Percentiles rank a stretch among this genome's conserved stretches.
These are phyloP conservation scores for Pogostemon cablin DNA, from an alignment of 257 asterid genomes.

Conservation along the genomic window DNA sequence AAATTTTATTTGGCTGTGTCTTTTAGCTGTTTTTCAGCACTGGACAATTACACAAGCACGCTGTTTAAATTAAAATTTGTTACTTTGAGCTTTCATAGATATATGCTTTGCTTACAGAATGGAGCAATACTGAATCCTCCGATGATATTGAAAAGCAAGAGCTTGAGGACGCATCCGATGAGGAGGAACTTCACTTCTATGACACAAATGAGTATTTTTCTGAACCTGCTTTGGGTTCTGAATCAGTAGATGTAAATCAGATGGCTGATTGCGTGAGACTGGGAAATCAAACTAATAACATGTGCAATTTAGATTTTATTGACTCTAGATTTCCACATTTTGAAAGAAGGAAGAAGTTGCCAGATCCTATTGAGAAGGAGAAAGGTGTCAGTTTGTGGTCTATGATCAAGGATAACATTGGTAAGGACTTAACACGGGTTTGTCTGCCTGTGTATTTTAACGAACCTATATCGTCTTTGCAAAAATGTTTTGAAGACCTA, in stretches of 20 bases:
- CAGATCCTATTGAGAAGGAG: conserved; percentile 94
- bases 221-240: conserved; percentile 42
- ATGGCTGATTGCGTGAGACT: conserved; percentile 39
- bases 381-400: conserved; percentile 94
- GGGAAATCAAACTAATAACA: conserved; percentile 37
- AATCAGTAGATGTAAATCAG: conserved; percentile 44
- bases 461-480: conserved; percentile 89
- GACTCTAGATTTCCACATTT: conserved; percentile 42
- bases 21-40: not conserved
- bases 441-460: conserved; percentile 95
- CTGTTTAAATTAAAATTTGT: conserved; percentile 1
- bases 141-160: conserved; percentile 94
- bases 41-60: not conserved
- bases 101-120: conserved; percentile 51
- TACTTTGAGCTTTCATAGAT: conserved; percentile 9
- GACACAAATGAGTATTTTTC: conserved; percentile 71
- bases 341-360: conserved; percentile 77
- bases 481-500: conserved; percentile 86
- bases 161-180: conserved; percentile 86
- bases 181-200: conserved; percentile 72
- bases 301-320: conserved; percentile 12
- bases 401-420: conserved; percentile 93
- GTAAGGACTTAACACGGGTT: conserved; percentile 87
- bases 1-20: not conserved
- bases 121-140: conserved; percentile 97